Evolutionary conservation across 805 yeast genomes (phyloP).

Genomic region (Teunomyces funiuensis): DNA sequence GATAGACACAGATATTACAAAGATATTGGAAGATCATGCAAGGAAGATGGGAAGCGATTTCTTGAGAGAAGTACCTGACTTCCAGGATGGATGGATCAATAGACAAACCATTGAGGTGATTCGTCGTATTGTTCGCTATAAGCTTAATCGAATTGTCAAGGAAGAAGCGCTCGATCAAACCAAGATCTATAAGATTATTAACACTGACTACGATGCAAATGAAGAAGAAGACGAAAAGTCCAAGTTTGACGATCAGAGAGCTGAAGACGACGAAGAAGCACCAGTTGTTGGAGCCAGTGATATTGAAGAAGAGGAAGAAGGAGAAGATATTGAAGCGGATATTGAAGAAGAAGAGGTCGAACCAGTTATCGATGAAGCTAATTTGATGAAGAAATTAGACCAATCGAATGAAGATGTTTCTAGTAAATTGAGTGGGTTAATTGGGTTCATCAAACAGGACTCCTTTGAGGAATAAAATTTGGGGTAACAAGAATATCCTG

Average conservation of each 20-base stretch:
- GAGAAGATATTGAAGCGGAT: constrained; percentile 18
- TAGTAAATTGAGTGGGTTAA: constrained; percentile 25
- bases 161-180: constrained; percentile 45
- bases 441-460: constrained; percentile 42
- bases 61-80: constrained; percentile 35
- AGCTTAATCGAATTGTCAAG: constrained; percentile 60
- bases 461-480: constrained; percentile 8
- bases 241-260: constrained; percentile 11
- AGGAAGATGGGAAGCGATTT: constrained; percentile 37
- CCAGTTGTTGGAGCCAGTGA: constrained; percentile 20
- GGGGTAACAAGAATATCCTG: background rate
- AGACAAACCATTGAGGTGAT: constrained; percentile 60
- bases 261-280: constrained; percentile 14
- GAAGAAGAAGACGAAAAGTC: constrained; percentile 19
- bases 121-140: constrained; percentile 70
- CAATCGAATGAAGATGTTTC: constrained; percentile 37
- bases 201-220: constrained; percentile 32
- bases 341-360: constrained; percentile 5
- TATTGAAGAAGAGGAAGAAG: constrained; percentile 23
- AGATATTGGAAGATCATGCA: constrained; percentile 37
- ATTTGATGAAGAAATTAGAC: constrained; percentile 36
- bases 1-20: constrained; percentile 58
- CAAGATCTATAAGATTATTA: constrained; percentile 44
- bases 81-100: constrained; percentile 79
- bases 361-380: constrained; percentile 7